A percentile compares a stretch with the other conserved stretches of the same genome.
Conservation (phyloP, 306 rosid genomes). For the Cicer chorassanicum region DNA sequence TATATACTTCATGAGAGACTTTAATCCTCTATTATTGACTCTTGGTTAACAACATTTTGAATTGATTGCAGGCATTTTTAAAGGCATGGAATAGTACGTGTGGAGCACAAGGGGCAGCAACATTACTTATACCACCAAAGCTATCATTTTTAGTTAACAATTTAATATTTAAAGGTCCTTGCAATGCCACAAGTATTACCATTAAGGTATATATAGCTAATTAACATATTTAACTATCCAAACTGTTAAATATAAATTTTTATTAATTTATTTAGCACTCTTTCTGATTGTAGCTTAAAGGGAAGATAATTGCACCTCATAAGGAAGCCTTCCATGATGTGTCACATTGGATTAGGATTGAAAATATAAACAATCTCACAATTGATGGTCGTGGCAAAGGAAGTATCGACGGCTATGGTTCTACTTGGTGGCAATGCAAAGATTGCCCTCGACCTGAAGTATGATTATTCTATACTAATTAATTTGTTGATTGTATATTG, state of each 20-base stretch:
- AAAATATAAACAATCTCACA: conserved; percentile 13
- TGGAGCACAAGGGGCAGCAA: background rate
- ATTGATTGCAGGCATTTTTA: conserved; percentile 15
- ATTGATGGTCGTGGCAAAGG: conserved; percentile 35
- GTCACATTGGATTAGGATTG: background rate
- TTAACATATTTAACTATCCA: too few species aligned
- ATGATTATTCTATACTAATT: too few species aligned
- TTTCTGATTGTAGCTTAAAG: conserved; percentile 6
- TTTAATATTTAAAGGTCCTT: background rate
- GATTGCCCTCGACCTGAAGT: too few species aligned
- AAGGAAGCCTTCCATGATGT: background rate
- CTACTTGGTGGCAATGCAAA: conserved; percentile 39
- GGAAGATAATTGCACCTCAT: conserved; percentile 32
- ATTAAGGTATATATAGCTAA: background rate
- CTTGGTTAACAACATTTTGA: background rate
- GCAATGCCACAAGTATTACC: background rate
- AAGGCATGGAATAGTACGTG: conserved; percentile 6
- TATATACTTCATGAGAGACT: background rate
- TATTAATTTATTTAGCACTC: too few species aligned
- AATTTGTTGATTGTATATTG: too few species aligned
- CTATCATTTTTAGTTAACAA: background rate
- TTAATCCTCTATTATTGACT: background rate
- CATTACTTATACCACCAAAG: background rate
- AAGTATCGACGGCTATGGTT: conserved; percentile 34
- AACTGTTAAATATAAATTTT: too few species aligned